Base-by-base conservation (phyloP, 257 asterid species). In the Penstemon eatonii region DNA sequence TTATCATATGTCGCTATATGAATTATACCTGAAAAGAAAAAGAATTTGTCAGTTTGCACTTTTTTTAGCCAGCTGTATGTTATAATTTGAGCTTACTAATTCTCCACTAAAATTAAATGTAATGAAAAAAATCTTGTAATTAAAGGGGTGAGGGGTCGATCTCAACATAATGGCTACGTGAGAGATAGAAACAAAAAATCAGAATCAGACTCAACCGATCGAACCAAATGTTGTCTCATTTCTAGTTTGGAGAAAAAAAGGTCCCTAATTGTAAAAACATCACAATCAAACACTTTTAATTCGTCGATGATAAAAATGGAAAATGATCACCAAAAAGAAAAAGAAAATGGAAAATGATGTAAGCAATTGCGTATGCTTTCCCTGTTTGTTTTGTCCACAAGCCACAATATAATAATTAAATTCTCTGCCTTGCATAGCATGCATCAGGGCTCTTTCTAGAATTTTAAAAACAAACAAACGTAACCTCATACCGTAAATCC, bases 261-360 rank as follows among this genome's bases (percentile, higher is more conserved):
- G 3, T 44, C 50, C 33, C 33, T 25, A 25, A 25, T 25, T 1
- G 33, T 25, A 25, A 11, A 39, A 10, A 36, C 46, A 60, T 78
- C 74, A 56, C 51, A 52, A 68, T 71, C 73, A 68, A 41, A 51
- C 66, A 61, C 62, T 43, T 25, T 15, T 33, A 72, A 57, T 46
- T 19, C 55, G 63, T 44, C 68, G 59, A 68, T 74, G 46, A 60
- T 67, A 68, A 66, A 69, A 74, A 74, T 74, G 78, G 41, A 38
- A 11, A 74, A 6, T 79, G 83, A 15, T 15, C 18, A 15, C 18
- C 18, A 15, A 15, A 15, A 15, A 15, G 18, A 15, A 15, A 15
- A 15, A 15, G 18, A 15, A 15, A 74, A 6, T 79, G 83, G 33
- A 2, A 25, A 71, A 6, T 79, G 83, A 81, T 55, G 86, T 40